Conservation (phyloP, 2,329 filamentous ascomycete species). For the Lojkania enalia region DNA sequence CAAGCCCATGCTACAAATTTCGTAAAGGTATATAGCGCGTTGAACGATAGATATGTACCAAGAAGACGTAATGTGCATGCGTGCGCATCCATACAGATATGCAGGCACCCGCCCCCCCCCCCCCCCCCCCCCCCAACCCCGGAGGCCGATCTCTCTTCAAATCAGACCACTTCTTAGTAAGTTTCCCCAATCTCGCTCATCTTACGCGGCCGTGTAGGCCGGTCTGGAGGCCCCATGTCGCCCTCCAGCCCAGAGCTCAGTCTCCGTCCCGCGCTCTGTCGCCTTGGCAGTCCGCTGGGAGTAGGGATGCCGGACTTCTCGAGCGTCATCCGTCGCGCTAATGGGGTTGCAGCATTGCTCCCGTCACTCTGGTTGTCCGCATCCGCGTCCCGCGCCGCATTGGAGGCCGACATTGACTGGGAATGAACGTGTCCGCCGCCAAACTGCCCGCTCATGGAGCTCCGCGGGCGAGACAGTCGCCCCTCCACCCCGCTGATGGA, state of each 20-base stretch:
- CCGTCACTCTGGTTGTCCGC: conserved; percentile 48
- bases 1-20: too few species aligned
- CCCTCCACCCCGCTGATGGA: conserved; percentile 52
- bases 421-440: conserved; percentile 40
- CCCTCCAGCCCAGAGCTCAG: conserved; percentile 45
- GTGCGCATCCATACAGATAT: too few species aligned
- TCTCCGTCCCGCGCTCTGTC: conserved; percentile 53
- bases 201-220: conserved; percentile 52
- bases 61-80: neutral
- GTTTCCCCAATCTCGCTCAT: conserved; percentile 61
- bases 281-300: conserved; percentile 53
- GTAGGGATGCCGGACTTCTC: conserved; percentile 55
- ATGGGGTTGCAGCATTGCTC: conserved; percentile 48
- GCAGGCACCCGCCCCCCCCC: conserved; percentile 17
- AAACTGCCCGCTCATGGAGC: conserved; percentile 70
- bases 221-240: conserved; percentile 50
- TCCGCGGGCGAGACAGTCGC: conserved; percentile 61
- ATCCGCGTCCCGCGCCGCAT: conserved; percentile 51
- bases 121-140: neutral
- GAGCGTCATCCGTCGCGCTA: conserved; percentile 48
- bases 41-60: neutral
- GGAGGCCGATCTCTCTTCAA: neutral
- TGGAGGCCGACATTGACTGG: conserved; percentile 35
- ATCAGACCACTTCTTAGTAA: conserved; percentile 45
- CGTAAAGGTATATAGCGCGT: neutral